phyloP scores from a whole-genome alignment of 805 yeast genomes.

The Saturnispora sekii region DNA sequence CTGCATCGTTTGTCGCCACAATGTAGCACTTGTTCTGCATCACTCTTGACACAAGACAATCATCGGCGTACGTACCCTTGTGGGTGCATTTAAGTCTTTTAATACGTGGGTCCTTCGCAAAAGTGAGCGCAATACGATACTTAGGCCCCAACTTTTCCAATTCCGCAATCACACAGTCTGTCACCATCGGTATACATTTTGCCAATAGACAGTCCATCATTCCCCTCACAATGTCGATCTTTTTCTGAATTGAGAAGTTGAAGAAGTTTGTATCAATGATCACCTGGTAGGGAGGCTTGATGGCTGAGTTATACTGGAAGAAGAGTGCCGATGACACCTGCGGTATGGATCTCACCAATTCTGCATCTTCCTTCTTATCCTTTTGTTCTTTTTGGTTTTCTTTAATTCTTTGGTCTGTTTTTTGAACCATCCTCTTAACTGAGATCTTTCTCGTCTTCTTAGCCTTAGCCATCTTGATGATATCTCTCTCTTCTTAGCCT shows the following conservation, averaged over 20 bases:
- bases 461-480: slow-evolving; percentile 82
- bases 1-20: slow-evolving; percentile 98
- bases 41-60: slow-evolving; percentile 86
- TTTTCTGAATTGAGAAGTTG: slow-evolving; percentile 92
- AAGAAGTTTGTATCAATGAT: slow-evolving; percentile 94
- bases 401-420: slow-evolving; percentile 58
- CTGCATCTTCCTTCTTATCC: slow-evolving; percentile 54
- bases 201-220: slow-evolving; percentile 95
- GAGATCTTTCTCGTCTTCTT: slow-evolving; percentile 96
- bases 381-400: slow-evolving; percentile 33
- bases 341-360: slow-evolving; percentile 65
- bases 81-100: slow-evolving; percentile 82
- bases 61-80: slow-evolving; percentile 97
- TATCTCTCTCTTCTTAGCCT: not conserved
- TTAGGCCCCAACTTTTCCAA: slow-evolving; percentile 92
- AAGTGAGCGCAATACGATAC: slow-evolving; percentile 81
- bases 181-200: slow-evolving; percentile 88
- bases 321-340: slow-evolving; percentile 94
- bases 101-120: slow-evolving; percentile 92
- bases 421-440: slow-evolving; percentile 73
- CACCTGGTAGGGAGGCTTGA: slow-evolving; percentile 97
- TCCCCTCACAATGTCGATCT: slow-evolving; percentile 88
- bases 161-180: slow-evolving; percentile 98
- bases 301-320: slow-evolving; percentile 88
- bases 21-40: slow-evolving; percentile 94